These are phyloP conservation scores for Oenanthe javanica DNA, from an alignment of 140 eudicot species.

Conservation along the genomic window DNA sequence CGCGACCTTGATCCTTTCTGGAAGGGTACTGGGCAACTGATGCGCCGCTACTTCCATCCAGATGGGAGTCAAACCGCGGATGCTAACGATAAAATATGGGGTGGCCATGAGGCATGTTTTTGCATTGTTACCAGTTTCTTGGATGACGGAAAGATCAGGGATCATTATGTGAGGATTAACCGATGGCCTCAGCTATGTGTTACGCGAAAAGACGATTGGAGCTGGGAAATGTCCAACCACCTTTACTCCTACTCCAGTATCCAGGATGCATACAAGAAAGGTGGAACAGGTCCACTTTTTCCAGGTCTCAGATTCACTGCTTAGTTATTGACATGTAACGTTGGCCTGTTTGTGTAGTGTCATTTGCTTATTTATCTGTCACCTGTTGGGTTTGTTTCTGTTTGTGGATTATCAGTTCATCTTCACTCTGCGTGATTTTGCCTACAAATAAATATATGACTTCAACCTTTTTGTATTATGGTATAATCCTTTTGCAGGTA, in stretches of 20 bases:
- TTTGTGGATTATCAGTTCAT: not conserved
- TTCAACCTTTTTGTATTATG: not conserved
- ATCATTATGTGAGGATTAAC: conserved; percentile 80
- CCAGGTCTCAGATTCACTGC: conserved; percentile 5
- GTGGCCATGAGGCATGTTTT: conserved; percentile 78
- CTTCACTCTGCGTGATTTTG: not conserved
- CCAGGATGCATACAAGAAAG: conserved; percentile 54
- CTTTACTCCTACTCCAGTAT: conserved; percentile 55
- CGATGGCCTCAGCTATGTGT: conserved; percentile 57
- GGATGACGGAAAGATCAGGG: conserved; percentile 55
- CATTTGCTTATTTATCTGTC: not conserved
- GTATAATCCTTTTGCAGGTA: not conserved
- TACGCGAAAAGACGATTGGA: conserved; percentile 59
- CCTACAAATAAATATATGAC: not conserved
- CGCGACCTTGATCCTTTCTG: conserved; percentile 64
- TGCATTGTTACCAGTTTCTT: conserved; percentile 54
- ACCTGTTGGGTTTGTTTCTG: not conserved
- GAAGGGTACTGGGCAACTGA: conserved; percentile 38
- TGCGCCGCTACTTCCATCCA: conserved; percentile 78
- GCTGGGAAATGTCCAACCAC: conserved; percentile 78
- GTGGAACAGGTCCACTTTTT: conserved; percentile 60
- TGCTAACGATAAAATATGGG: conserved; percentile 62
- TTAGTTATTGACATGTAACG: not conserved
- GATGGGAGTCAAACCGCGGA: conserved; percentile 76
- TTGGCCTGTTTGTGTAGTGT: not conserved